Conservation (phyloP, 2,329 filamentous ascomycete genomes). For the Botryosphaeria dothidea region DNA sequence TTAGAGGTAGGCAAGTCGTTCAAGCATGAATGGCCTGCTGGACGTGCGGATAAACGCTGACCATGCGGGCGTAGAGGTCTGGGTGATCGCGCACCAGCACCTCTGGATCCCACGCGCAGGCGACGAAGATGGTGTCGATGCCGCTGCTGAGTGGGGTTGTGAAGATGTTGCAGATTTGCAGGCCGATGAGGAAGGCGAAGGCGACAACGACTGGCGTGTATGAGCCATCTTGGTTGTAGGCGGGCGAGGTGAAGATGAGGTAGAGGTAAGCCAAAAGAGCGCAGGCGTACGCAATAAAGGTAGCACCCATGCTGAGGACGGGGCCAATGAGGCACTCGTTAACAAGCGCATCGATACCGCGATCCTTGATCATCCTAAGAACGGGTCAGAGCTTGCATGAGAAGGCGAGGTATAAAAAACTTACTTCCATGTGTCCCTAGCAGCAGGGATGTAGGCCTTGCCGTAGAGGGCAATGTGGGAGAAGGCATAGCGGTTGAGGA, state of each 20-base stretch:
- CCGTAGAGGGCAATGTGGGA: slow-evolving; percentile 92
- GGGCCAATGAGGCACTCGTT: slow-evolving; percentile 76
- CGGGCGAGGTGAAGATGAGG: slow-evolving; percentile 75
- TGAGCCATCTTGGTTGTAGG: slow-evolving; percentile 67
- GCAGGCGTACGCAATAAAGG: slow-evolving; percentile 82
- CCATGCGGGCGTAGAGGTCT: slow-evolving; percentile 77
- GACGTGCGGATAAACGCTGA: slow-evolving; percentile 79
- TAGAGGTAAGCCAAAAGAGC: slow-evolving; percentile 86
- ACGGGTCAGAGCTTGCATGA: not conserved
- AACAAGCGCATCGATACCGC: slow-evolving; percentile 85
- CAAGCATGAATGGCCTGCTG: slow-evolving; percentile 73
- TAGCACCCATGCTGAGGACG: slow-evolving; percentile 70
- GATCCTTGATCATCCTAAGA: slow-evolving; percentile 76
- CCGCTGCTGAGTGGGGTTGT: slow-evolving; percentile 84
- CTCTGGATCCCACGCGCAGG: slow-evolving; percentile 66
- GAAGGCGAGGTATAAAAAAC: slow-evolving; percentile 25
- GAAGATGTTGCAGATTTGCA: slow-evolving; percentile 88
- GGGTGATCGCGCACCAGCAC: slow-evolving; percentile 79
- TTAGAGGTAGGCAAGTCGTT: not conserved
- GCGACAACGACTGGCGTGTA: slow-evolving; percentile 80
- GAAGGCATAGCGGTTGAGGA: slow-evolving; percentile 91
- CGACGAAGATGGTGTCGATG: slow-evolving; percentile 91
- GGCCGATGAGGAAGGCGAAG: slow-evolving; percentile 83
- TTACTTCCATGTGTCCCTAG: slow-evolving; percentile 81
- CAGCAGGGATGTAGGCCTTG: slow-evolving; percentile 80